Evolutionary conservation across 257 asterid species (phyloP).

Genomic region (Gynochthodes officinalis): DNA sequence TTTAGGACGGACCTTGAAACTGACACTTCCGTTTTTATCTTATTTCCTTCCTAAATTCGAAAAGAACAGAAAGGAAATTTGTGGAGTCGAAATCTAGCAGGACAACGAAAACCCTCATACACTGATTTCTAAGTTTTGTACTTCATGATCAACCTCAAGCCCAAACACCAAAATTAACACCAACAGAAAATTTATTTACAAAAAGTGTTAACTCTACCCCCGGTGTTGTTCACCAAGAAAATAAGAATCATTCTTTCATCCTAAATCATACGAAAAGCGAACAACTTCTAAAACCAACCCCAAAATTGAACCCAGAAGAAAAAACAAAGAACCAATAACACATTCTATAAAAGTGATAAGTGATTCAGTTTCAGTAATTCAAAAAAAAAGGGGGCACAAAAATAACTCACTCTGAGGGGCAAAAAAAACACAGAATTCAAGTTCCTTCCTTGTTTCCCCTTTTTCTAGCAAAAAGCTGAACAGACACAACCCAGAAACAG

Average conservation of each 20-base stretch:
- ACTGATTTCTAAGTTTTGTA: not conserved
- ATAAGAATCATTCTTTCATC: not conserved
- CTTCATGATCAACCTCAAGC: too few relatives aligned
- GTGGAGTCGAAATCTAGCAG: not conserved
- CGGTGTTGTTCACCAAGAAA: not conserved
- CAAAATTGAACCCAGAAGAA: not conserved
- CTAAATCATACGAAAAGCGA: not conserved
- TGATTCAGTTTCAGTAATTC: not conserved
- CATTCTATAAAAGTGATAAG: not conserved
- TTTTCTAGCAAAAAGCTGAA: not conserved
- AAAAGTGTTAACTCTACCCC: too few relatives aligned
- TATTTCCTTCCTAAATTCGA: not conserved
- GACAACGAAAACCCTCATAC: not conserved
- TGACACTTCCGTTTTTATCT: not conserved
- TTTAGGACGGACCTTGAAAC: not conserved
- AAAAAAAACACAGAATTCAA: not conserved
- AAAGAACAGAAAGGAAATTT: not conserved
- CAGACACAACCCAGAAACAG: not conserved
- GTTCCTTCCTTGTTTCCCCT: not conserved
- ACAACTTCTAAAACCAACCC: not conserved
- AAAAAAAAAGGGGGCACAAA: not conserved
- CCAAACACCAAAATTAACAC: too few relatives aligned
- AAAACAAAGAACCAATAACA: not conserved
- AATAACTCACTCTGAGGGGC: not conserved
- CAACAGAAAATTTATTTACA: too few relatives aligned